These are phyloP conservation scores for Sphaerulina musiva DNA, from an alignment of 2,329 filamentous ascomycete species.

Conservation along the genomic window DNA sequence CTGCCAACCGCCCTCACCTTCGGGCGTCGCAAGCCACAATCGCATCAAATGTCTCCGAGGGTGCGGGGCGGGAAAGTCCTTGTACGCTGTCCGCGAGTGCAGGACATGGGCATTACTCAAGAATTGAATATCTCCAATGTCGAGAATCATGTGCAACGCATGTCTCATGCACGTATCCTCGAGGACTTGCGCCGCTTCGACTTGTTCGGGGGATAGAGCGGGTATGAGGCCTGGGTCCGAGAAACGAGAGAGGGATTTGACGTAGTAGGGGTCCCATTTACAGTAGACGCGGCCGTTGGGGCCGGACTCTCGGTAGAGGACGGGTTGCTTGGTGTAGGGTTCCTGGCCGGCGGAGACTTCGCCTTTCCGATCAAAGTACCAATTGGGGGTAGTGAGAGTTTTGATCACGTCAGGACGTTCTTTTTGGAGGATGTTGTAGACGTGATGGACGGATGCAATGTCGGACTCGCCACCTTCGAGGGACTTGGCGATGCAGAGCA, in stretches of 20 bases:
- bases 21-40: slow-evolving; percentile 76
- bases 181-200: slow-evolving; percentile 60
- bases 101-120: slow-evolving; percentile 72
- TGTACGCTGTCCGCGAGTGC: slow-evolving; percentile 76
- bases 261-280: slow-evolving; percentile 90
- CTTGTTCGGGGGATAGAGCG: slow-evolving; percentile 61
- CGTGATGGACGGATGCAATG: slow-evolving; percentile 68
- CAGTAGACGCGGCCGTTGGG: slow-evolving; percentile 67
- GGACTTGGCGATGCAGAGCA: slow-evolving; percentile 73
- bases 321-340: slow-evolving; percentile 32
- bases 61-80: slow-evolving; percentile 59
- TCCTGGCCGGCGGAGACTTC: slow-evolving; percentile 69
- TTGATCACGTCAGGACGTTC: slow-evolving; percentile 74
- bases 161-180: slow-evolving; percentile 70
- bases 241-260: slow-evolving; percentile 66
- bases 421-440: slow-evolving; percentile 71
- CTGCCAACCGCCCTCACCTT: slow-evolving; percentile 76
- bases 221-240: slow-evolving; percentile 67
- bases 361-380: slow-evolving; percentile 91
- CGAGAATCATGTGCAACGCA: slow-evolving; percentile 76
- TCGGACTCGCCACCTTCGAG: slow-evolving; percentile 79
- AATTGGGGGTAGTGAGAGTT: slow-evolving; percentile 67
- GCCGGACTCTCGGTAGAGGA: slow-evolving; percentile 70
- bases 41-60: slow-evolving; percentile 74
- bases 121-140: slow-evolving; percentile 85